phyloP scores from a whole-genome alignment of 352 stramenopile genomes.

The Saprolegnia parasitica region DNA sequence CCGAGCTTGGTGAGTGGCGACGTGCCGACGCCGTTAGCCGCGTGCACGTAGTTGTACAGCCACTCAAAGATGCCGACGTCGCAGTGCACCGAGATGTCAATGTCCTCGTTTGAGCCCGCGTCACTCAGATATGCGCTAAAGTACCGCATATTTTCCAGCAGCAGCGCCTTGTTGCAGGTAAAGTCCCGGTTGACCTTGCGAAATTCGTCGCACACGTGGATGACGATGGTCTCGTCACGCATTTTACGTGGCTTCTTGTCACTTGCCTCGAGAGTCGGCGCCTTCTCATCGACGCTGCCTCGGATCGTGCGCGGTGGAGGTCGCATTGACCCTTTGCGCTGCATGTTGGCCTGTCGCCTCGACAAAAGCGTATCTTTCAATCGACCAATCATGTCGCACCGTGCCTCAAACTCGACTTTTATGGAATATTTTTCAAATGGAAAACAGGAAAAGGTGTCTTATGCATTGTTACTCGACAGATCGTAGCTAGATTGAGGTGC shows the following conservation, averaged over 20 bases:
- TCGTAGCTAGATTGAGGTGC: not conserved
- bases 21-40: conserved; percentile 30
- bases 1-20: conserved; percentile 31
- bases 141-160: conserved; percentile 90
- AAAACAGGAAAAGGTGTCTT: not conserved
- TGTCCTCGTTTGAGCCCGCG: conserved; percentile 78
- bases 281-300: too few relatives aligned
- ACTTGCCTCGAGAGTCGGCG: too few relatives aligned
- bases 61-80: conserved; percentile 91
- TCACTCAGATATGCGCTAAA: conserved; percentile 81
- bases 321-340: too few relatives aligned
- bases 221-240: conserved; percentile 49
- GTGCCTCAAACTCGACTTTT: too few relatives aligned
- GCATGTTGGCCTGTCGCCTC: too few relatives aligned
- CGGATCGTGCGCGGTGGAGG: too few relatives aligned
- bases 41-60: conserved; percentile 85
- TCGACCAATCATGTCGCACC: too few relatives aligned
- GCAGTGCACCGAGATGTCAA: conserved; percentile 91
- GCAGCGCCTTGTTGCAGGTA: conserved; percentile 61
- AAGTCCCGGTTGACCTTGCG: conserved; percentile 85
- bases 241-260: not conserved
- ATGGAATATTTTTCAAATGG: too few relatives aligned
- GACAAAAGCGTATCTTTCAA: too few relatives aligned
- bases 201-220: conserved; percentile 88
- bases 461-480: conserved; percentile 6